These are phyloP conservation scores for Penicillium sclerotiorum DNA, from an alignment of 2,329 filamentous ascomycete species.

Conservation along the genomic window DNA sequence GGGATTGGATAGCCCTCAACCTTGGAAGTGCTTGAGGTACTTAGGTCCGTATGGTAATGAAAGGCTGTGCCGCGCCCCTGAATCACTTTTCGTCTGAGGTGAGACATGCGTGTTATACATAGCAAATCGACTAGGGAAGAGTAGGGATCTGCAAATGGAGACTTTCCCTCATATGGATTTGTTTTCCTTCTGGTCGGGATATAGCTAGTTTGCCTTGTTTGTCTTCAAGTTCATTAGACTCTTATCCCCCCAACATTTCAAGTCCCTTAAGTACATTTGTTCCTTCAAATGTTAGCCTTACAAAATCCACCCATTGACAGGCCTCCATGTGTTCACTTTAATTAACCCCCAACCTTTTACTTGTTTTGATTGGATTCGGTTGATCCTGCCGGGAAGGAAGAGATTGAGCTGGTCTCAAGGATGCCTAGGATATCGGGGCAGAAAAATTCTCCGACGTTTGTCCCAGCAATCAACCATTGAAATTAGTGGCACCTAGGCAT, in stretches of 20 bases:
- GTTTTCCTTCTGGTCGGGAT: not conserved
- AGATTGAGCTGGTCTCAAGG: not conserved
- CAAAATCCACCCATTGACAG: not conserved
- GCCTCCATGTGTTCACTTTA: not conserved
- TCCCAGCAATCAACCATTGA: not conserved
- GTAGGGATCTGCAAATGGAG: conserved; percentile 23
- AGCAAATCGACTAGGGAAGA: conserved; percentile 9
- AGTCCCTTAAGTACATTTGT: no score
- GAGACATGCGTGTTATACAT: conserved; percentile 24
- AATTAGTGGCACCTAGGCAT: no score
- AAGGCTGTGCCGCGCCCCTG: conserved; percentile 10
- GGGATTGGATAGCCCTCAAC: no score
- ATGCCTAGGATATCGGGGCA: not conserved
- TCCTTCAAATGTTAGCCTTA: not conserved
- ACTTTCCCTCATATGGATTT: conserved; percentile 5
- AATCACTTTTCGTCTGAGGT: conserved; percentile 17
- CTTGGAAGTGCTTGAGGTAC: no score
- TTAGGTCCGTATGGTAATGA: no score
- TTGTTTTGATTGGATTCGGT: no score
- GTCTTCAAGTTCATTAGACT: no score
- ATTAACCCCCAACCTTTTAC: not conserved
- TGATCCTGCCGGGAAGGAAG: conserved; percentile 4
- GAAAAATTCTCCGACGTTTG: not conserved
- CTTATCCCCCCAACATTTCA: no score
- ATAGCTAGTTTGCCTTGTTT: no score